Base-by-base conservation (phyloP, 1,139 yeast species). In the Protomyces macrosporus region DNA sequence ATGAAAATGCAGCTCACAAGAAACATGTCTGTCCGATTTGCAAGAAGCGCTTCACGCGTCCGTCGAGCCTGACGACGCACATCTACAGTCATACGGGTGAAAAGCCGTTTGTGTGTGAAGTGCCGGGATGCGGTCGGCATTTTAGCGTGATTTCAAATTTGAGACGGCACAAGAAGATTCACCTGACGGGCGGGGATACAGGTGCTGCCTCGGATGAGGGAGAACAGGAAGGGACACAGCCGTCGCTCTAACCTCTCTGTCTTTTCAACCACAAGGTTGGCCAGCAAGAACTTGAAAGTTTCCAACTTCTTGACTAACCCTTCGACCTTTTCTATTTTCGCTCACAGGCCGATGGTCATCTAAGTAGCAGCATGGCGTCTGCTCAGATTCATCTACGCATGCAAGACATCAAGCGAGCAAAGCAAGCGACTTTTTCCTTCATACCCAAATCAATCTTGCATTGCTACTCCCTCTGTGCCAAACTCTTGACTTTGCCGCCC, bases 41-140 rank as follows among this genome's bases (percentile, higher is more conserved):
- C 74, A 81, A 83, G 63, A 88, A 88, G 73, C 84, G 84, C 59
- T 89, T 89, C 76, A 85, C 87, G 63, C 78, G 96, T 66, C 96
- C 96, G 2, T 84, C 90, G 10, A 86, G 93, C 2, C 77, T 89
- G 66, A 86, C 84, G 70, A 88, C 93, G 2, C 96, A 89, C 74
- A 80, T 83, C 75, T 86, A 87, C 72, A 85, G 90, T 4, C 96
- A 89, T 72, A 88, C 96, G 0, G 96, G 96, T 3, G 91, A 87
- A 72, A 88, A 87, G 73, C 88, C 93, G 37, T 88, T 82, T 75
- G 76, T 75, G 66, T 89, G 96, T 72, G 82, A 82, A 10, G 83
- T 85, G 81, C 77, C 76, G 0, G 81, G 81, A 33, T 89, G 96
- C 74, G 85, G 85, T 0, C 82, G 87, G 68, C 71, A 79, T n/a